Evolutionary conservation across 2,329 filamentous ascomycete genomes (phyloP).

Genomic region (Sphaerostilbella broomeana): DNA sequence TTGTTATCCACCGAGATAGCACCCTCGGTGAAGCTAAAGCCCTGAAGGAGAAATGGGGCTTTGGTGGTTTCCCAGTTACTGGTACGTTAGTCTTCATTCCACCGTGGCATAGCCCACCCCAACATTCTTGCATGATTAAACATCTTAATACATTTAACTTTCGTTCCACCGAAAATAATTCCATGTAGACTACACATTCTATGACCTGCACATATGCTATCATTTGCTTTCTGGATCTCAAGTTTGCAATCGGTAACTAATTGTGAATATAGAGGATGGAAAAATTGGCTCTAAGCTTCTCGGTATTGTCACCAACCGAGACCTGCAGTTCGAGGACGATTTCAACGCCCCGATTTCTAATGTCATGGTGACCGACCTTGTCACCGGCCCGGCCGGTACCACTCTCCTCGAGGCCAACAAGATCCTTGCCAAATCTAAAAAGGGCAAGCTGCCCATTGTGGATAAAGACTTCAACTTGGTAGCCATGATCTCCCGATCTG

Average conservation of each 20-base stretch:
- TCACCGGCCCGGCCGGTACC: conserved; percentile 79
- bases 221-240: conserved; percentile 11
- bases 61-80: conserved; percentile 96
- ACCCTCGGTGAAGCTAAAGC: conserved; percentile 87
- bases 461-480: conserved; percentile 78
- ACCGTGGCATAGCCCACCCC: conserved; percentile 10
- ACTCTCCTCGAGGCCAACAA: conserved; percentile 83
- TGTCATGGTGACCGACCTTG: conserved; percentile 92
- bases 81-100: conserved; percentile 56
- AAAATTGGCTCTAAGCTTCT: conserved; percentile 92
- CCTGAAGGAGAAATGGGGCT: conserved; percentile 96
- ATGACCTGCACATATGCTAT: conserved; percentile 25
- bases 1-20: conserved; percentile 80
- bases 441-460: conserved; percentile 93
- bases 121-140: conserved; percentile 63
- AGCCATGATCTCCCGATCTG: conserved; percentile 87
- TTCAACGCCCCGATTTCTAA: conserved; percentile 65
- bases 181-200: conserved; percentile 63
- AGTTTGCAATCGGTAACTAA: conserved; percentile 16
- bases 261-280: conserved; percentile 63
- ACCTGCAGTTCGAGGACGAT: conserved; percentile 92
- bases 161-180: conserved; percentile 98
- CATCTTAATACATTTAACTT: conserved; percentile 85
- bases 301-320: conserved; percentile 95
- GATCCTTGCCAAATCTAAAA: conserved; percentile 91